phyloP scores from a whole-genome alignment of 208 protist genomes.

The Phytomonas sp. region DNA sequence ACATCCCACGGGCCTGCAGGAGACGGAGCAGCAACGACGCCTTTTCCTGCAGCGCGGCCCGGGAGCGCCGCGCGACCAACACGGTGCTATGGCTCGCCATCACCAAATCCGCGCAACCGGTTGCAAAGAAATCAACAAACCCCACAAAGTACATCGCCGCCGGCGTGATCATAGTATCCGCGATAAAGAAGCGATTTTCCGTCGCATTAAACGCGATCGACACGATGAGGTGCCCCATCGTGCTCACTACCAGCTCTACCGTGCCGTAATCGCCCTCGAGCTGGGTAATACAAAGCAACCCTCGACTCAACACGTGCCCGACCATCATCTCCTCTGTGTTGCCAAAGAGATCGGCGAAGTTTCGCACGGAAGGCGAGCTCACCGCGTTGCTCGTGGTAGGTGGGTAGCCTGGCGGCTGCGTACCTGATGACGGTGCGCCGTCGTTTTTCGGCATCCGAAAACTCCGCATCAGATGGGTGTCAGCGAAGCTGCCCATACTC shows the following conservation, averaged over 20 bases:
- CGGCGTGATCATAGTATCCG: conserved; percentile 51
- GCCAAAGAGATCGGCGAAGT: conserved; percentile 9
- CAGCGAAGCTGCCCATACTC: conserved; percentile 42
- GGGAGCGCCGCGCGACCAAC: conserved; percentile 44
- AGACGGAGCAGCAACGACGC: conserved; percentile 44
- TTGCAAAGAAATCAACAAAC: conserved; percentile 68
- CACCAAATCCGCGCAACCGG: conserved; percentile 44
- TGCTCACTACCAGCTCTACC: conserved; percentile 63
- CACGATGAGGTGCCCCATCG: conserved; percentile 63
- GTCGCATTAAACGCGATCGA: conserved; percentile 46
- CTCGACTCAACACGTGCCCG: conserved; percentile 68
- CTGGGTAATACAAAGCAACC: conserved; percentile 39
- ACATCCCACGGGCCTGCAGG: conserved; percentile 10
- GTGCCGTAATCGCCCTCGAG: conserved; percentile 17
- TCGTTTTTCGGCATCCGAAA: conserved; percentile 13
- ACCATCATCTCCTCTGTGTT: conserved; percentile 11
- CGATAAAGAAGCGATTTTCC: conserved; percentile 44
- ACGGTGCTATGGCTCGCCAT: conserved; percentile 68
- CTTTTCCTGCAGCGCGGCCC: conserved; percentile 22
- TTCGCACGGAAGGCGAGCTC: conserved; percentile 12
- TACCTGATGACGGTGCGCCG: neutral
- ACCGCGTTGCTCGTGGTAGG: conserved; percentile 7
- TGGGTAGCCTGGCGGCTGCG: neutral
- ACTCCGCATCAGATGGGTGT: conserved; percentile 34
- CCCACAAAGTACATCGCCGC: conserved; percentile 67